Evolutionary conservation across 1,284 basidiomycete species (phyloP).

Genomic region (Austroboletus niveus): DNA sequence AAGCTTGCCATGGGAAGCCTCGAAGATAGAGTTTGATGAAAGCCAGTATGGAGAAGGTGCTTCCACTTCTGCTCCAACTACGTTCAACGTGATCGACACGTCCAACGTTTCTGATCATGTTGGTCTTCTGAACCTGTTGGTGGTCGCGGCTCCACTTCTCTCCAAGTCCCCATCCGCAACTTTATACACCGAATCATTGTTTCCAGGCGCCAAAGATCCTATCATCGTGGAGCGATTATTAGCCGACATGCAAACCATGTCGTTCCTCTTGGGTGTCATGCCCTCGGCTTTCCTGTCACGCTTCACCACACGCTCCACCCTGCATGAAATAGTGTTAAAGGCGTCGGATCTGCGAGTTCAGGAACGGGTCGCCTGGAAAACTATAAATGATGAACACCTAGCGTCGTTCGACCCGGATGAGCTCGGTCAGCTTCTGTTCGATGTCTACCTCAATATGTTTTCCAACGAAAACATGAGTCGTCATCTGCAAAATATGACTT

Average conservation of each 20-base stretch:
- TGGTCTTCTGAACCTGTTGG: constrained; percentile 50
- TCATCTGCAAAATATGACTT: constrained; percentile 7
- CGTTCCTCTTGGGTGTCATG: constrained; percentile 41
- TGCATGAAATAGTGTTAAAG: constrained; percentile 38
- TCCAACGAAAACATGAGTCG: constrained; percentile 17
- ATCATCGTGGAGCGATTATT: constrained; percentile 37
- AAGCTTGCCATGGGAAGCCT: constrained; percentile 37
- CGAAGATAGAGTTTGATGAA: constrained; percentile 34
- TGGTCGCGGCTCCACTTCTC: constrained; percentile 40
- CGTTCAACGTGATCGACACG: constrained; percentile 54
- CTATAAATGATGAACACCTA: constrained; percentile 16
- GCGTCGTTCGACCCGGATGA: constrained; percentile 30
- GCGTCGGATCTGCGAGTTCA: constrained; percentile 35
- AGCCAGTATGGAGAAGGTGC: constrained; percentile 32
- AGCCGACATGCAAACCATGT: constrained; percentile 39
- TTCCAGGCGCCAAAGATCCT: constrained; percentile 28
- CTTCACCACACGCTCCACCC: constrained; percentile 42
- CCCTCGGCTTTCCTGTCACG: constrained; percentile 43
- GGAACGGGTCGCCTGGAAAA: constrained; percentile 45
- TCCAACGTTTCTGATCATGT: constrained; percentile 52
- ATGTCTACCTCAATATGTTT: constrained; percentile 50
- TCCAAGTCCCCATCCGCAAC: constrained; percentile 27
- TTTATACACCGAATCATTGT: constrained; percentile 44
- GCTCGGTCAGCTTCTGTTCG: constrained; percentile 43
- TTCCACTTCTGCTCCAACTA: constrained; percentile 32